Conservation (phyloP, 352 stramenopile species). For the Pythium rhizo-oryzae region DNA sequence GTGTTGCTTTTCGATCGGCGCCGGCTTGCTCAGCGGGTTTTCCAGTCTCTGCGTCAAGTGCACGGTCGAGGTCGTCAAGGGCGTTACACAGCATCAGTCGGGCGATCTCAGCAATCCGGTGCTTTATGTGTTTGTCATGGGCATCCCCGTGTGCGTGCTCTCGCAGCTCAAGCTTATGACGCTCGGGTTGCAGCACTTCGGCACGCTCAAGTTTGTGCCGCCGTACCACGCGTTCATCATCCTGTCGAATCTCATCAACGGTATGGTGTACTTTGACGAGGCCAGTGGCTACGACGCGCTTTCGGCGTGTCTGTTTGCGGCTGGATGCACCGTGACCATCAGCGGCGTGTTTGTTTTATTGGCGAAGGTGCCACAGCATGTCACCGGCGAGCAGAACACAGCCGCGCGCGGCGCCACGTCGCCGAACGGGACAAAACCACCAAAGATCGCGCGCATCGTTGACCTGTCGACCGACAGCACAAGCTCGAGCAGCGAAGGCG, state of each 20-base stretch:
- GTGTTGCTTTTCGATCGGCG: slow-evolving; percentile 35
- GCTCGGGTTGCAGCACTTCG: slow-evolving; percentile 38
- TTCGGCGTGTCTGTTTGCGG: slow-evolving; percentile 29
- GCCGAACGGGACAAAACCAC: background rate
- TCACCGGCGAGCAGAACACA: background rate
- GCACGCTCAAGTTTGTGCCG: slow-evolving; percentile 49
- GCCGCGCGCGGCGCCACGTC: background rate
- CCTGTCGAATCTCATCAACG: slow-evolving; percentile 45
- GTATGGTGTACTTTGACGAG: slow-evolving; percentile 48
- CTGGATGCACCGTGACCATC: slow-evolving; percentile 35
- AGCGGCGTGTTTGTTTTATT: slow-evolving; percentile 41
- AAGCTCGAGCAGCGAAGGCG: slow-evolving; percentile 8
- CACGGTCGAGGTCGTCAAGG: slow-evolving; percentile 39
- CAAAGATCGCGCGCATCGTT: background rate
- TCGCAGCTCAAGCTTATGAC: slow-evolving; percentile 44
- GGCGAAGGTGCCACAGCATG: slow-evolving; percentile 24
- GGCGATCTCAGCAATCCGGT: slow-evolving; percentile 31
- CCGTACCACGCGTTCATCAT: slow-evolving; percentile 54
- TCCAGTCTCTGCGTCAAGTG: slow-evolving; percentile 43
- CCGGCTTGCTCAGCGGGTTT: slow-evolving; percentile 42
- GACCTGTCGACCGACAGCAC: slow-evolving; percentile 7
- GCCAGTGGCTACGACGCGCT: slow-evolving; percentile 29
- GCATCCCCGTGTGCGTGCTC: slow-evolving; percentile 34
- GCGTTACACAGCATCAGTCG: slow-evolving; percentile 24
- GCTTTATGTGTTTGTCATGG: slow-evolving; percentile 30